Conservation (phyloP, 2,329 filamentous ascomycete species). For the Epichloe baconii region DNA sequence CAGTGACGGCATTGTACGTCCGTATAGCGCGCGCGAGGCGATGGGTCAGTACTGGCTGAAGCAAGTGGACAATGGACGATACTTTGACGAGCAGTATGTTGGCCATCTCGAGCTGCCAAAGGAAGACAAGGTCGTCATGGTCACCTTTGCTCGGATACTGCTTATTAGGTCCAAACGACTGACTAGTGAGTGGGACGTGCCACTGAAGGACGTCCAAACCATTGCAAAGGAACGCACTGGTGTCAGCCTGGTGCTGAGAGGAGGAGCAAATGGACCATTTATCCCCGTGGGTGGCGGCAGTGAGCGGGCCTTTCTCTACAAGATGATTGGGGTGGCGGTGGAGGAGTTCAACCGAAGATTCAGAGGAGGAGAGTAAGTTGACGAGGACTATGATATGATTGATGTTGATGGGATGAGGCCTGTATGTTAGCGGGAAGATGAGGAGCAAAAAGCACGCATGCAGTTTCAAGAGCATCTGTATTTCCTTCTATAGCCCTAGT, state of each 20-base stretch:
- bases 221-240: slow-evolving; percentile 95
- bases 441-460: neutral
- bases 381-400: neutral
- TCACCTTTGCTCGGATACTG: slow-evolving; percentile 80
- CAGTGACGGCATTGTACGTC: slow-evolving; percentile 82
- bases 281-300: slow-evolving; percentile 87
- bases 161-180: slow-evolving; percentile 78
- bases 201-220: slow-evolving; percentile 89
- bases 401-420: neutral
- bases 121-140: slow-evolving; percentile 79
- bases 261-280: slow-evolving; percentile 87
- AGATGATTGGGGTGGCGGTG: slow-evolving; percentile 51
- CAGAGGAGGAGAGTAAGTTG: slow-evolving; percentile 23
- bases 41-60: slow-evolving; percentile 98
- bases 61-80: slow-evolving; percentile 92
- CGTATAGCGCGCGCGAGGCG: slow-evolving; percentile 88
- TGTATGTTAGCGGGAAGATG: neutral
- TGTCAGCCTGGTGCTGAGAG: slow-evolving; percentile 75
- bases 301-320: slow-evolving; percentile 48
- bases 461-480: neutral
- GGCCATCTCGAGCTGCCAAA: slow-evolving; percentile 85
- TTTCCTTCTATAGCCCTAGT: neutral
- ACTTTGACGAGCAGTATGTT: slow-evolving; percentile 96
- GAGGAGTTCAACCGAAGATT: slow-evolving; percentile 55
- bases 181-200: slow-evolving; percentile 89